A percentile compares a stretch with the other conserved stretches of the same genome.
These are phyloP conservation scores for Curvularia verruculosa DNA, from an alignment of 2,329 filamentous ascomycete species.

Conservation along the genomic window DNA sequence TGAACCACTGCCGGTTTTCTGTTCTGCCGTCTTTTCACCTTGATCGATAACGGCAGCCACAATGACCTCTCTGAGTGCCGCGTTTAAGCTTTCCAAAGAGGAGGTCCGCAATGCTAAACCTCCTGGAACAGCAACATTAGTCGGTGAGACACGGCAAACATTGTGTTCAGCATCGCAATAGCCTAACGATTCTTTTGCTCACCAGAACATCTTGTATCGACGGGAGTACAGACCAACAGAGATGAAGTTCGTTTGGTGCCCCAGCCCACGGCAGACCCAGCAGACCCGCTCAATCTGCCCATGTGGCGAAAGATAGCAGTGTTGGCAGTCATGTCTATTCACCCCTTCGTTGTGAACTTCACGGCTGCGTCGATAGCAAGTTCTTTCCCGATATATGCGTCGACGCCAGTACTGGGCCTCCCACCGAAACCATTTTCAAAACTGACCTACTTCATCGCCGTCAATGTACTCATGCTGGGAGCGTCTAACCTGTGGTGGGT, in stretches of 20 bases:
- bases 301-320: conserved; percentile 46
- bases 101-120: conserved; percentile 49
- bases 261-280: conserved; percentile 48
- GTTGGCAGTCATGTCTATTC: conserved; percentile 47
- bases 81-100: conserved; percentile 49
- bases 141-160: conserved; percentile 38
- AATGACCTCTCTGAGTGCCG: conserved; percentile 46
- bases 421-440: conserved; percentile 39
- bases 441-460: conserved; percentile 48
- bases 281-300: conserved; percentile 51
- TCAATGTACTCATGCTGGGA: conserved; percentile 50
- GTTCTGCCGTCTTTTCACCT: background rate
- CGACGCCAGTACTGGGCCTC: conserved; percentile 38
- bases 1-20: background rate
- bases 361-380: conserved; percentile 46
- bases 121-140: conserved; percentile 49
- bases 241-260: conserved; percentile 50
- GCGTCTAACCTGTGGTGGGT: conserved; percentile 51
- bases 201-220: conserved; percentile 39
- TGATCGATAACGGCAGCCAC: background rate
- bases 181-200: background rate
- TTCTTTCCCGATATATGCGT: conserved; percentile 45
- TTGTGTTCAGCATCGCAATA: background rate
- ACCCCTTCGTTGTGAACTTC: conserved; percentile 49
- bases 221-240: conserved; percentile 38